These are phyloP conservation scores for Rhizoclosmatium globosum DNA, from an alignment of 192 early-diverging fungal species.

Conservation along the genomic window DNA sequence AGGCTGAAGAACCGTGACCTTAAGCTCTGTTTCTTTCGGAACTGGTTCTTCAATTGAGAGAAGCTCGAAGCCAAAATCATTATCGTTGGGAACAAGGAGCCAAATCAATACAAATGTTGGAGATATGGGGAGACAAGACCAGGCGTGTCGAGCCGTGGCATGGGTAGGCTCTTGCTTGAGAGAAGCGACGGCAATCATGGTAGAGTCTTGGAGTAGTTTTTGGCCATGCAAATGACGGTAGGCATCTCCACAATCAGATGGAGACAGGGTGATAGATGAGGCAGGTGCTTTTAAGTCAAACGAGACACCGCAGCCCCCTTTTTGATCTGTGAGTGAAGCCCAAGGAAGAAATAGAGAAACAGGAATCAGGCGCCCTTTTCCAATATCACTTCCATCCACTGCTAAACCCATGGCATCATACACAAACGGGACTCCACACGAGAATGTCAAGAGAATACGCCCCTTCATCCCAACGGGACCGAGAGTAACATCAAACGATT, in stretches of 20 bases:
- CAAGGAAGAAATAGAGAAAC: conserved; percentile 22
- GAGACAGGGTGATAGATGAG: not conserved
- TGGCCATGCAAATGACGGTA: conserved; percentile 9
- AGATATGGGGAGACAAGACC: conserved; percentile 7
- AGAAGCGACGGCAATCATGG: conserved; percentile 20
- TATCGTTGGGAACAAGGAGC: conserved; percentile 8
- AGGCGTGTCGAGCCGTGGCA: not conserved
- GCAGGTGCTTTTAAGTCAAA: not conserved
- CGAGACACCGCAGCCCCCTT: conserved; percentile 6
- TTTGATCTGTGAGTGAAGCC: conserved; percentile 3
- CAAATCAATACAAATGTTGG: conserved; percentile 14
- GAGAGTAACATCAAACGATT: conserved; percentile 24
- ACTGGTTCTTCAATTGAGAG: not conserved
- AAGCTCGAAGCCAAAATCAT: conserved; percentile 23
- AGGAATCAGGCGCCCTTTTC: conserved; percentile 7
- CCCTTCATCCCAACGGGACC: conserved; percentile 17
- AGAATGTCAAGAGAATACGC: conserved; percentile 7
- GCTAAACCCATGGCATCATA: conserved; percentile 21
- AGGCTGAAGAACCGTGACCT: not conserved
- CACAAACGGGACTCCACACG: conserved; percentile 9
- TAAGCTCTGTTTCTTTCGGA: conserved; percentile 6
- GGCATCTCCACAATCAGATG: not conserved
- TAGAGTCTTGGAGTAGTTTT: not conserved
- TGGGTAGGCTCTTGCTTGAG: not conserved
- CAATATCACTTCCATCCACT: conserved; percentile 21